Conservation (phyloP, 371 early-diverging fungal species). For the Dipsacomyces acuminosporus region DNA sequence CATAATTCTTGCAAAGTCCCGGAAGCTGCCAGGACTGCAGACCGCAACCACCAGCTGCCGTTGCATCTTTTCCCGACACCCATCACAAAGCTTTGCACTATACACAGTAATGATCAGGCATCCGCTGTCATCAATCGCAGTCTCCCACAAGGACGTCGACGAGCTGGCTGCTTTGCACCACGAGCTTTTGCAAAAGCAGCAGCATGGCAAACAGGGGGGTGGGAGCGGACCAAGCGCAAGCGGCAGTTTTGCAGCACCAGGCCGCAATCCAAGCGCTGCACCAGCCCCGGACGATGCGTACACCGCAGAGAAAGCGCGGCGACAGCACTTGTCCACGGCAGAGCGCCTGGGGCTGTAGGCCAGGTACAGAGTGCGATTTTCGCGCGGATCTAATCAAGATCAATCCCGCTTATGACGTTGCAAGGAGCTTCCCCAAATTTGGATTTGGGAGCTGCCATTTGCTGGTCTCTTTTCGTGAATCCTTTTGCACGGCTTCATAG, state of each 20-base stretch:
- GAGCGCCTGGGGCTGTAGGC: constrained; percentile 28
- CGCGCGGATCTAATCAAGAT: too few relatives aligned
- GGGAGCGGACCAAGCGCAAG: neutral
- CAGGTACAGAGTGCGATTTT: too few relatives aligned
- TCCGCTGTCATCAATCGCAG: constrained; percentile 23
- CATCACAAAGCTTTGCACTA: too few relatives aligned
- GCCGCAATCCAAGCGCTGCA: neutral
- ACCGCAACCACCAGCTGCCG: too few relatives aligned
- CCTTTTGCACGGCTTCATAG: too few relatives aligned
- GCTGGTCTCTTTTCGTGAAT: too few relatives aligned
- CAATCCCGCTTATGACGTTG: too few relatives aligned
- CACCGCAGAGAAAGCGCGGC: constrained; percentile 12
- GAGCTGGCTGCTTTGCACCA: constrained; percentile 33
- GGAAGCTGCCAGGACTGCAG: too few relatives aligned
- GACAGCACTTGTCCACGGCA: constrained; percentile 20
- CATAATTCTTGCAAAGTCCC: too few relatives aligned
- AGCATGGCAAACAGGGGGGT: neutral
- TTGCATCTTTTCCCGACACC: too few relatives aligned
- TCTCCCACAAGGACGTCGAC: constrained; percentile 42
- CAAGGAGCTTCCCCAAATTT: too few relatives aligned
- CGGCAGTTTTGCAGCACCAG: neutral
- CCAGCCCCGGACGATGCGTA: constrained; percentile 9
- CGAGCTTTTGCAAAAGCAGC: constrained; percentile 17
- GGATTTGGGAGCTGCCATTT: too few relatives aligned
- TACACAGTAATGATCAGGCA: constrained; percentile 35